A percentile compares a stretch with the other conserved stretches of the same genome.
These are phyloP conservation scores for Lepiota brunneoincarnata DNA, from an alignment of 768 basidiomycete genomes.

Conservation along the genomic window DNA sequence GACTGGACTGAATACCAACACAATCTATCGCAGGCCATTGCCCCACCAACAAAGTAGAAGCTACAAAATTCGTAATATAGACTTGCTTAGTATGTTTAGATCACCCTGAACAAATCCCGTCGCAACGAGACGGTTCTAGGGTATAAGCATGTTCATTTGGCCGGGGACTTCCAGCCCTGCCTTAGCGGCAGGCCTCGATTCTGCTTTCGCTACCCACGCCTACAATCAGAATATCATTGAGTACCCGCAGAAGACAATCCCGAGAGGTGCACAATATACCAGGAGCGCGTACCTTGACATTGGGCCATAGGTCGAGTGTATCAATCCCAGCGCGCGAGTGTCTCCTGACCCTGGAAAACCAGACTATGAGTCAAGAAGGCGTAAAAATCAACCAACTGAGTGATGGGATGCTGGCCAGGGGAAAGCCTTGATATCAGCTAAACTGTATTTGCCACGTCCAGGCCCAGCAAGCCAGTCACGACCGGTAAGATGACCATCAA, in stretches of 20 bases:
- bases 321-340: conserved; percentile 50
- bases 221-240: not conserved
- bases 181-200: not conserved
- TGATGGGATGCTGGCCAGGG: too few relatives aligned
- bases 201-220: not conserved
- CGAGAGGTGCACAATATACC: not conserved
- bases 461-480: conserved; percentile 76
- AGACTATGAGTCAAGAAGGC: not conserved
- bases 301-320: conserved; percentile 59
- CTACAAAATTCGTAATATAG: not conserved
- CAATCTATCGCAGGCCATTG: conserved; percentile 9
- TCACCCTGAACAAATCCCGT: too few relatives aligned
- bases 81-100: not conserved
- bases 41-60: conserved; percentile 11
- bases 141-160: not conserved
- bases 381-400: conserved; percentile 27
- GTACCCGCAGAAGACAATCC: not conserved
- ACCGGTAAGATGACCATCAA: conserved; percentile 63
- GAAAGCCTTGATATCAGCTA: conserved; percentile 67
- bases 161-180: not conserved
- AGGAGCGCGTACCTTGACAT: conserved; percentile 45
- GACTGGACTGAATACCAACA: too few relatives aligned
- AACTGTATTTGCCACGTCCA: conserved; percentile 54
- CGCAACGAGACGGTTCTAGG: too few relatives aligned
- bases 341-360: conserved; percentile 31